phyloP scores from a whole-genome alignment of 2,329 filamentous ascomycete genomes.

The Aspergillus carbonarius region DNA sequence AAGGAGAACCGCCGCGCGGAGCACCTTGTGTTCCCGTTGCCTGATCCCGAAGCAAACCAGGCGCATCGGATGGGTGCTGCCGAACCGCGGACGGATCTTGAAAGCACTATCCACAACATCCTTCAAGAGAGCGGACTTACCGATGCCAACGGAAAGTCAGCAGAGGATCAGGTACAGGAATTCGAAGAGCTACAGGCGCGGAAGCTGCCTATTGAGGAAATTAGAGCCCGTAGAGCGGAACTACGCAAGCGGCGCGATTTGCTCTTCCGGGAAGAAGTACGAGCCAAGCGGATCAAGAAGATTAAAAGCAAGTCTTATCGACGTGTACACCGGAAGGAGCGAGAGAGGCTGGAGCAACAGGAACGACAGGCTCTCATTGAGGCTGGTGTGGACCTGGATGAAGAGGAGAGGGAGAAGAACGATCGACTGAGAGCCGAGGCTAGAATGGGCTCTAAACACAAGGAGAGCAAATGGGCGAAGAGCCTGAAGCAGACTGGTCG shows the following conservation, averaged over 20 bases:
- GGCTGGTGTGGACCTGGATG: slow-evolving; percentile 60
- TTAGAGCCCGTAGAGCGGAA: slow-evolving; percentile 69
- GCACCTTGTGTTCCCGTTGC: slow-evolving; percentile 82
- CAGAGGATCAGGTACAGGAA: slow-evolving; percentile 65
- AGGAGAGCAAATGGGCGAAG: slow-evolving; percentile 91
- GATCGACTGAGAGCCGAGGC: slow-evolving; percentile 79
- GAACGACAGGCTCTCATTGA: slow-evolving; percentile 60
- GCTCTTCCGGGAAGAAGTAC: slow-evolving; percentile 82
- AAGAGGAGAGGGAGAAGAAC: slow-evolving; percentile 63
- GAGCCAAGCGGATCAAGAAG: slow-evolving; percentile 92
- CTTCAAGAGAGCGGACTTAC: slow-evolving; percentile 82
- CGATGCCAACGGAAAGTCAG: slow-evolving; percentile 57
- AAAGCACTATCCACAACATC: slow-evolving; percentile 81
- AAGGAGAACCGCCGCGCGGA: slow-evolving; percentile 91
- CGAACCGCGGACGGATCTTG: slow-evolving; percentile 74
- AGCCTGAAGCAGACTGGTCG: slow-evolving; percentile 74
- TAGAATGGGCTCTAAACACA: slow-evolving; percentile 79
- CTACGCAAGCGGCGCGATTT: slow-evolving; percentile 79
- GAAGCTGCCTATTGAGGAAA: slow-evolving; percentile 69
- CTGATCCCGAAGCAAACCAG: slow-evolving; percentile 64
- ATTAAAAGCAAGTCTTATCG: slow-evolving; percentile 98
- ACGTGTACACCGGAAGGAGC: slow-evolving; percentile 81
- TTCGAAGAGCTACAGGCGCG: slow-evolving; percentile 70
- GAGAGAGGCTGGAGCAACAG: slow-evolving; percentile 58
- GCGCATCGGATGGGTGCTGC: slow-evolving; percentile 57